A percentile compares a stretch with the other conserved stretches of the same genome.
These are phyloP conservation scores for Cercospora sp. DNA, from an alignment of 2,329 filamentous ascomycete genomes.

Conservation along the genomic window DNA sequence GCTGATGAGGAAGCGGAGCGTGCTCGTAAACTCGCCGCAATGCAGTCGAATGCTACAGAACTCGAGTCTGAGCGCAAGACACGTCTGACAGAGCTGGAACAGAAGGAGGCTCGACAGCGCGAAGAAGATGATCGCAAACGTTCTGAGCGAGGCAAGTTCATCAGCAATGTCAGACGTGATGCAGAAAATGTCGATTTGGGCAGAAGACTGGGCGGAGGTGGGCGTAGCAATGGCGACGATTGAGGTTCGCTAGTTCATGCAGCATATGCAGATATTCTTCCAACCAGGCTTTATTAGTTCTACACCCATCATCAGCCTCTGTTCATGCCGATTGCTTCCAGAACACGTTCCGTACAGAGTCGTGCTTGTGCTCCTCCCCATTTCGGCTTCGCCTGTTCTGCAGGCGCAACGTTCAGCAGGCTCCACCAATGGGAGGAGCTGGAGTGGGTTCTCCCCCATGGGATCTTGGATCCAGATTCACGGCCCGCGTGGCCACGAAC, in stretches of 20 bases:
- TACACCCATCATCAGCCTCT: not conserved
- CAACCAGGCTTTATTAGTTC: not conserved
- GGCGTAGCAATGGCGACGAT: constrained; percentile 27
- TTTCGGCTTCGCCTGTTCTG: not conserved
- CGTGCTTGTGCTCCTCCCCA: not conserved
- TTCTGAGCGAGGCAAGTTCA: constrained; percentile 41
- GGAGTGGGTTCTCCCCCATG: not conserved
- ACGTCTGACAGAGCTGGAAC: constrained; percentile 66
- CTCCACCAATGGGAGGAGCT: not conserved
- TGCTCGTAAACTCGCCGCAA: constrained; percentile 42
- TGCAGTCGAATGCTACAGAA: constrained; percentile 52
- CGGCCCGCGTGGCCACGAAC: not conserved
- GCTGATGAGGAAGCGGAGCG: constrained; percentile 39
- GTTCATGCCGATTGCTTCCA: not conserved
- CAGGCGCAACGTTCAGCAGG: not conserved
- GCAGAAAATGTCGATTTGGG: constrained; percentile 37
- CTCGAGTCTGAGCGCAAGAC: constrained; percentile 70
- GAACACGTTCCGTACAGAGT: not conserved
- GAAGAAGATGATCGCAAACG: constrained; percentile 63
- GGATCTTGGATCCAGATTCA: constrained; percentile 4
- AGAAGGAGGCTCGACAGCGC: constrained; percentile 62
- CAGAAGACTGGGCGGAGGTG: constrained; percentile 30
- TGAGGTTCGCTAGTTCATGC: constrained; percentile 13
- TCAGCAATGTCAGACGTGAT: constrained; percentile 37
- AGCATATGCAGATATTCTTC: not conserved